Base-by-base conservation (phyloP, 2,329 filamentous ascomycete genomes). In the Grosmannia clavigera region DNA sequence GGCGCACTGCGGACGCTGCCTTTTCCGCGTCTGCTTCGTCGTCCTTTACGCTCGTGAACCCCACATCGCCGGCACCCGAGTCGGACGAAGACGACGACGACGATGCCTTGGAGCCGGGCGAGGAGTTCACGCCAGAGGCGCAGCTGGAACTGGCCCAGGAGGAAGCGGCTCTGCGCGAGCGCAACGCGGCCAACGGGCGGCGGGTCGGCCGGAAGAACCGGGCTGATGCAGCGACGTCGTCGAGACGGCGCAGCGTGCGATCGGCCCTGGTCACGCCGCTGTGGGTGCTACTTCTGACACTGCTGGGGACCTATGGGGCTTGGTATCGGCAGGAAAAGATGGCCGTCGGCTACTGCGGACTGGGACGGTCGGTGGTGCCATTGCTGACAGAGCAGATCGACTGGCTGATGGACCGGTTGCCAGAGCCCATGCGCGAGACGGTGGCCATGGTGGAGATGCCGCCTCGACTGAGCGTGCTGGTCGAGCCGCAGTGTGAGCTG, bases 251-350 rank as follows among this genome's bases (percentile, higher is more conserved):
- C 7, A 76, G 76, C 61, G 71, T 76, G 10, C 77, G 46, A 6
- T 58, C 63, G 0, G 53, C 78, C 29, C 73, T 85, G 38, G 81
- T 81, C 61, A 83, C 83, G 0, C 86, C 90, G 19, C 77, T 92
- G 2, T 83, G 84, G 70, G 82, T 91, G 6, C 77, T 96, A 2
- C 70, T 92, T 3, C 70, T 88, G 25, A 85, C 87, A 0, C 73
- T 94, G 11, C 71, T 94, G 7, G 81, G 81, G 38, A 84, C 86
- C 0, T 90, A 95, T 64, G 87, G 80, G 35, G 82, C 82, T 10
- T 94, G 92, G 82, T 99, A 92, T 76, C 81, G 92, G 56, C 90
- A 96, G 70, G 94, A 99, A 73, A 97, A 97, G 78, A 77, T 96
- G n/a, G 87, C 90, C 19, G 90, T 97, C 25, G 94, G 95, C 40